Evolutionary conservation across 495 filamentous ascomycete species (phyloP), one percentile per base, ranked within the genome.

Genomic region (Neurospora pannonica): DNA sequence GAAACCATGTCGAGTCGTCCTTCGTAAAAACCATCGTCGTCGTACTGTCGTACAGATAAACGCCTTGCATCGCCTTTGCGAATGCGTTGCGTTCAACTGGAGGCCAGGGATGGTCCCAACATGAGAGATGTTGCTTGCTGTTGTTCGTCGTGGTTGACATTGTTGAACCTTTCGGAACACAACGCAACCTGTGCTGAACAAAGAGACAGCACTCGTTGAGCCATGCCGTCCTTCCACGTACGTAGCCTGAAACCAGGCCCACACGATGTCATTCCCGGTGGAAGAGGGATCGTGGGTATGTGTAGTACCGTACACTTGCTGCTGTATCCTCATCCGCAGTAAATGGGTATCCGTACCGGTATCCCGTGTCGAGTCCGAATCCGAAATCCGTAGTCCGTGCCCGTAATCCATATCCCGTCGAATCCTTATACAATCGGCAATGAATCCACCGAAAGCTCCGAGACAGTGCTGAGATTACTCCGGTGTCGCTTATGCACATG

Each of bases 401-500:
- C 43, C 34, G 38, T 70, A 19, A 5, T 31, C 38, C 70, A 37
- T 54, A 39, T 73, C 24, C 73, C 46, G 46, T 38, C 42, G 2
- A 24, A 72, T 17, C 34, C 43, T 70, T 70, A 74, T 3, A 38
- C 9, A n/a, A n/a, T 21, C 39, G n/a, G 39, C 54, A 39, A 37
- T 8, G 43, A 38, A 36, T 34, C 24, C 42, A 67, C 21, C 31
- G 73, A 31, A 4, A 42, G 43, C 60, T 31, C 48, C 24, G 43
- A 17, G 24, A 31, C 28, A 21, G 13, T 36, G n/a, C 24, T 34
- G 60, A 10, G 37, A 46, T 75, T 78, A 77, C 86, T 88, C 71
- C 84, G 82, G 73, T 85, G 85, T 36, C 83, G 81, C 79, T 88
- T 89, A 78, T 88, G 86, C 70, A 79, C 75, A 34, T 74, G 74